Evolutionary conservation across 1,139 yeast genomes (phyloP), one percentile per base, ranked within the genome.

Genomic region (Kodamaea alishanica): DNA sequence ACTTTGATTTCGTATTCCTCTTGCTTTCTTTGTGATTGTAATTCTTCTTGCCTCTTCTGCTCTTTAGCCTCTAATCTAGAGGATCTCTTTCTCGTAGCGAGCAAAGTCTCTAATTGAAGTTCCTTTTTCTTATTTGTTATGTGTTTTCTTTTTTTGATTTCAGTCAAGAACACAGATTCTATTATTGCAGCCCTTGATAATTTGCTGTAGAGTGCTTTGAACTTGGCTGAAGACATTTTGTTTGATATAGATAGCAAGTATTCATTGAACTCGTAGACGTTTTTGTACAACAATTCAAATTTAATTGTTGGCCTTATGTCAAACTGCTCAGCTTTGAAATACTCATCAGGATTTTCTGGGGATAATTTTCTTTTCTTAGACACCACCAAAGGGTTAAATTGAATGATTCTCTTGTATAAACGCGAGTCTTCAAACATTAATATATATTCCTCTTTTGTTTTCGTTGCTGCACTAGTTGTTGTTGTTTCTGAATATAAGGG

Each of bases 71-170:
- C 63, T 32, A 65, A 56, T 37, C 67, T 56, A 4, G 57, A 49
- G 9, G 61, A 54, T 33, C 56, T 45, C 43, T 57, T 58, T 26
- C 61, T 45, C 9, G 78, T 70, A 8, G 75, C 73, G 45, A 76
- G 62, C 37, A 76, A 56, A 32, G 67, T 70, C 25, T 67, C 64
- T 58, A 75, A 56, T 49, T 73, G 78, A 34, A 66, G 63, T 44
- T 75, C 81, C 48, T 68, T 73, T 46, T 63, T 61, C 49, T 75
- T 64, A 45, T 66, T 67, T 28, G 65, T 54, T 29, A 75, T 56
- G 39, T 61, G 60, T 48, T 62, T 68, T 45, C 80, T 62, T 46
- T 72, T 73, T 39, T 58, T 65, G 29, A 44, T 40, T 32, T 56
- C 61, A 34, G 41, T 43, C n/a, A 50, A 50, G 35, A 56, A 58